Base-by-base conservation (phyloP, 2,329 filamentous ascomycete species). In the Orbilia javanica region DNA sequence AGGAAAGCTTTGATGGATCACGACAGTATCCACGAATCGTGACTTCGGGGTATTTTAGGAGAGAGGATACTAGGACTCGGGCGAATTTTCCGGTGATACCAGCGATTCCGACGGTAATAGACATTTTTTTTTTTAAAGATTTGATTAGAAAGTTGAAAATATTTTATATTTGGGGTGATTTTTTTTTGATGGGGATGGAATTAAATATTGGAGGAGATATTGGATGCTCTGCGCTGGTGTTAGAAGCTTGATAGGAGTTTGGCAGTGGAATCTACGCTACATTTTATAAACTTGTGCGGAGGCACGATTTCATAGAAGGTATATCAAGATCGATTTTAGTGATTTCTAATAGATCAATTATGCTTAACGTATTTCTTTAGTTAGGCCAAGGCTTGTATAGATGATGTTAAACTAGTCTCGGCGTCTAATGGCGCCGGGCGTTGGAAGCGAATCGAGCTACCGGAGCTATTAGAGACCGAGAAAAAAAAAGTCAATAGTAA, bases 21-120 rank as follows among this genome's bases (percentile, higher is more conserved):
- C 84, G 82, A 46, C 79, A 81, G 60, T 81, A 81, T 22, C 83
- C 83, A 6, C 80, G 80, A 18, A 85, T 79, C 18, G 72, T 67
- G 39, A 82, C 79, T 55, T 82, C 52, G 0, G 82, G 79, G n/a
- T 80, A 68, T 22, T 82, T 78, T 11, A 84, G 81, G 2, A 85
- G 82, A 34, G 81, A 75, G 13, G 70, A 80, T 27, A 82, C 79
- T 1, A 85, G 72, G 4, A 81, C 68, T 3, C 80, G 81, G 55
- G 81, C 84, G 53, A 84, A 83, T 64, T 82, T 84, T 53, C 81
- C 81, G 3, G 83, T 85, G 55, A 84, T 82, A 25, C 82, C 84
- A 13, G 83, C 83, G 46, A 84, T 82, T 5, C 80, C 84, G 48
- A 84, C 79, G n/a, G 78, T 81, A 39, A 77, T 76, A 20, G 57